Evolutionary conservation across 441 rosid species (phyloP), one percentile per base, ranked within the genome.

Genomic region (Euphorbia celastroides): DNA sequence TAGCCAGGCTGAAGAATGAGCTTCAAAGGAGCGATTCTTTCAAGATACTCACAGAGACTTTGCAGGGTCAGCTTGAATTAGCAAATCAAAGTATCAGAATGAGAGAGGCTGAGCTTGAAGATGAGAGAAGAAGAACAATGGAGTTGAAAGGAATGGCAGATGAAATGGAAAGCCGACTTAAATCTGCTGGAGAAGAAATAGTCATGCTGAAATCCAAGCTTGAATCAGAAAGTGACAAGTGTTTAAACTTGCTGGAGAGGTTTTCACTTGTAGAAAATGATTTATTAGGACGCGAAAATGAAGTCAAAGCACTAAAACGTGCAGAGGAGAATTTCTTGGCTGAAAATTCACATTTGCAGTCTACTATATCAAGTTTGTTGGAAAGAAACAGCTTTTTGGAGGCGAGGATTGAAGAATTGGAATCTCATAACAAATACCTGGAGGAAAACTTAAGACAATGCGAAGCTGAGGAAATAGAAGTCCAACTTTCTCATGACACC

Each of bases 31-130:
- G 75, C 32, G 79, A 77, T 0, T 57, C 22, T 28, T 36, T 32
- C 42, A 31, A 9, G 65, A 68, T 20, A 26, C 74, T 62, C 67
- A 68, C 80, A 38, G 80, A 61, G 64, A 62, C 62, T 64, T 36
- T 79, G 71, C 70, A 69, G 26, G 70, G 68, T 79, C 86, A 81
- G 75, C 86, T 84, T 69, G 85, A 87, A 82, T 73, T 69, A 41
- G 82, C 82, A 14, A 60, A 61, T 67, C 66, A 66, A 52, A 83
- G 75, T 17, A 64, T 81, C 52, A 67, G 72, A 67, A 71, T 7
- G 55, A 83, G 67, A 74, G 79, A 81, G 54, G 77, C 44, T 23
- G 82, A 68, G 22, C 75, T 81, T 55, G 86, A 80, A 76, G 41
- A 55, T 60, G 85, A 81, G 75, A 83, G 72, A 60, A 74, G 44